A percentile compares a stretch with the other conserved stretches of the same genome.
Evolutionary conservation across 2,329 filamentous ascomycete species (phyloP).

Genomic region (Trichoderma sp.): DNA sequence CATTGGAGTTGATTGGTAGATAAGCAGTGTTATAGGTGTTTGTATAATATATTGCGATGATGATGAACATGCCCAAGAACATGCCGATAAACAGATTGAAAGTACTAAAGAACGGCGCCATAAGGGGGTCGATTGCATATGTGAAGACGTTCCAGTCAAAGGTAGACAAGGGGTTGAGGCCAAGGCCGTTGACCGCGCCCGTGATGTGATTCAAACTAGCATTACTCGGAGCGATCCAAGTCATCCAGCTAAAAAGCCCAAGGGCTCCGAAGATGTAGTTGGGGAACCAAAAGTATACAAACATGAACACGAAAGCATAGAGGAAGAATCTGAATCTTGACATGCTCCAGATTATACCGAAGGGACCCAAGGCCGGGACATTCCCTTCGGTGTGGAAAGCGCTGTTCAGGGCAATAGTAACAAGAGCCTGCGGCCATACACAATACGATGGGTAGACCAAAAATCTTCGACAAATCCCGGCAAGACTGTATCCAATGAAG

Average conservation of each 20-base stretch:
- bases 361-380: slow-evolving; percentile 31
- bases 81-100: slow-evolving; percentile 38
- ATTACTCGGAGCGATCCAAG: slow-evolving; percentile 52
- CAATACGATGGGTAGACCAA: slow-evolving; percentile 51
- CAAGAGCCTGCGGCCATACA: slow-evolving; percentile 52
- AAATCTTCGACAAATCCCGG: slow-evolving; percentile 49
- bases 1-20: slow-evolving; percentile 46
- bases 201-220: slow-evolving; percentile 40
- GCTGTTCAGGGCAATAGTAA: slow-evolving; percentile 47
- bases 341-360: slow-evolving; percentile 36
- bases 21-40: slow-evolving; percentile 46
- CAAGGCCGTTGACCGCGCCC: slow-evolving; percentile 43
- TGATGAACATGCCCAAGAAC: slow-evolving; percentile 38
- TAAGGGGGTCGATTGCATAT: slow-evolving; percentile 38
- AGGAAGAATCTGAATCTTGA: slow-evolving; percentile 48
- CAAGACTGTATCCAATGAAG: slow-evolving; percentile 55
- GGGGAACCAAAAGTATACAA: slow-evolving; percentile 54
- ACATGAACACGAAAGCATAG: slow-evolving; percentile 43
- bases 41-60: slow-evolving; percentile 42
- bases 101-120: slow-evolving; percentile 40
- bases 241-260: slow-evolving; percentile 52
- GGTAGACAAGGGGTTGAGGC: slow-evolving; percentile 37
- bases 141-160: slow-evolving; percentile 43
- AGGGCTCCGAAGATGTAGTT: slow-evolving; percentile 49
- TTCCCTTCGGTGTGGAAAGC: slow-evolving; percentile 45